Conservation (phyloP, 2,329 filamentous ascomycete species). For the Verticillium klebahnii region DNA sequence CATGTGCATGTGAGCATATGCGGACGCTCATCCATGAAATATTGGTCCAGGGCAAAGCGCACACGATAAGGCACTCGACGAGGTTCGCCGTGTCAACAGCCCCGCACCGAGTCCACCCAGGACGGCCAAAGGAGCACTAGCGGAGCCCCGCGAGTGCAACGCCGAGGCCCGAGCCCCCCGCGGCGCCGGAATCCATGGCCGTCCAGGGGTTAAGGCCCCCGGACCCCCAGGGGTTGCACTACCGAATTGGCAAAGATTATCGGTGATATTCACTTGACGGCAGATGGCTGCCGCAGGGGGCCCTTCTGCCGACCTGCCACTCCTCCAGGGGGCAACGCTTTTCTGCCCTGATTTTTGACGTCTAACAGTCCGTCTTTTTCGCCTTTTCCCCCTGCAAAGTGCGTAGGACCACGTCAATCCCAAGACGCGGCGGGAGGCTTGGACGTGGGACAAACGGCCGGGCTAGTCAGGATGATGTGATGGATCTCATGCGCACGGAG, state of each 20-base stretch:
- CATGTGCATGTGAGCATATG: neutral
- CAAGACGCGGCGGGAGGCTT: neutral
- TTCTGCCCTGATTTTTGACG: neutral
- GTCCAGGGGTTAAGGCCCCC: neutral
- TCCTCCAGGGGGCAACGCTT: neutral
- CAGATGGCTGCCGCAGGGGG: conserved; percentile 1
- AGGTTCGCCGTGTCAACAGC: neutral
- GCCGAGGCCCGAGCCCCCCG: neutral
- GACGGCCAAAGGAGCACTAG: neutral
- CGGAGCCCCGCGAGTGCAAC: neutral
- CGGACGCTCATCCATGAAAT: neutral
- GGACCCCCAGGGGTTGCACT: neutral
- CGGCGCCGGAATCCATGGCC: neutral
- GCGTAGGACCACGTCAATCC: neutral
- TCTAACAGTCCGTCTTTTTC: neutral
- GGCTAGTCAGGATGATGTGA: neutral
- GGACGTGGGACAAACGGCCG: neutral
- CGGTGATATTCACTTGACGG: conserved; percentile 1
- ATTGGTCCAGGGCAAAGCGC: neutral
- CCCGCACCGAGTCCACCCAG: neutral
- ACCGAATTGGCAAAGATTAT: neutral
- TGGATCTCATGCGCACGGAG: neutral
- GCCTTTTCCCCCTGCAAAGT: neutral
- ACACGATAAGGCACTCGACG: neutral
- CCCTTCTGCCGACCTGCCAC: neutral